A percentile compares a stretch with the other conserved stretches of the same genome.
Conservation (phyloP, 2,329 filamentous ascomycete species). For the Dactylellina haptotyla region DNA sequence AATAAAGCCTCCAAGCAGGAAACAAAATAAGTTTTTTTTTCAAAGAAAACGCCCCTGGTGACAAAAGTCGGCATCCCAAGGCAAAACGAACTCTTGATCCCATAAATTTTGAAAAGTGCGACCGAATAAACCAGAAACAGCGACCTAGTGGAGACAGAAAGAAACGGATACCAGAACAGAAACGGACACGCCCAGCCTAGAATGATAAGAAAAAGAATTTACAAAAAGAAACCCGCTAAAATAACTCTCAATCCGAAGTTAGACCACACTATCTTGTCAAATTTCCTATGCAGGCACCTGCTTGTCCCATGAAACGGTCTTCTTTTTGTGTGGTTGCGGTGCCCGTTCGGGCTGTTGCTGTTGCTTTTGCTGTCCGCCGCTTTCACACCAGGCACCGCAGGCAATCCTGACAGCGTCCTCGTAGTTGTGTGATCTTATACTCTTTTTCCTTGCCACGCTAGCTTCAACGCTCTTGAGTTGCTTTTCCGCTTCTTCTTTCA, state of each 20-base stretch:
- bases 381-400: conserved; percentile 50
- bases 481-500: conserved; percentile 4
- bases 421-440: conserved; percentile 39
- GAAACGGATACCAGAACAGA: background rate
- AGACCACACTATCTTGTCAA: background rate
- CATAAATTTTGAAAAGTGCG: background rate
- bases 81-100: conserved; percentile 2
- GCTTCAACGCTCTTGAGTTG: conserved; percentile 5
- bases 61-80: conserved; percentile 2
- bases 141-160: background rate
- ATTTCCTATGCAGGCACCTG: conserved; percentile 18
- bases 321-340: conserved; percentile 30
- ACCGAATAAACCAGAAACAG: conserved; percentile 4
- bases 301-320: conserved; percentile 39
- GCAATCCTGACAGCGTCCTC: conserved; percentile 52
- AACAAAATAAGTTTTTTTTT: background rate
- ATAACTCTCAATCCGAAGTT: background rate
- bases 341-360: background rate
- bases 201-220: too few relatives aligned
- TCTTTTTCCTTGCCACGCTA: conserved; percentile 18
- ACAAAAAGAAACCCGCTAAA: conserved; percentile 15
- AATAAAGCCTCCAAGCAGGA: conserved; percentile 1
- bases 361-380: conserved; percentile 15
- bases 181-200: too few relatives aligned
- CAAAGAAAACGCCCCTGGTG: background rate